phyloP scores from a whole-genome alignment of 2,329 filamentous ascomycete species.

The Aspergillus arachidicola region DNA sequence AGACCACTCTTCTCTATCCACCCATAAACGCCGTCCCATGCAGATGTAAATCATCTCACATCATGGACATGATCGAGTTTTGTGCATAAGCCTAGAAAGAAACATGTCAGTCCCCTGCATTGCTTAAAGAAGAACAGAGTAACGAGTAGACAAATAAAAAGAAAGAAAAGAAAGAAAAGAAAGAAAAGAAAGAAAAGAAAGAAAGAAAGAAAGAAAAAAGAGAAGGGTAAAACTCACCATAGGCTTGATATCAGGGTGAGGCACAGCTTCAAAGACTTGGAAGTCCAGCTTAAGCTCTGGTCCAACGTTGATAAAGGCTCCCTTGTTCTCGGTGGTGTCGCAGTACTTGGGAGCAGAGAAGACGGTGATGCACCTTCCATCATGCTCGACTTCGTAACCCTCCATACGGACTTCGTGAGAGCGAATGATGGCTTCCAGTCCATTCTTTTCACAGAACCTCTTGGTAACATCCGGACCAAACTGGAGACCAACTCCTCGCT shows the following conservation, averaged over 20 bases:
- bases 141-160: not conserved
- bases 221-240: constrained; percentile 59
- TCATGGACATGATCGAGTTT: constrained; percentile 75
- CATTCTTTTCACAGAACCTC: constrained; percentile 94
- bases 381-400: constrained; percentile 97
- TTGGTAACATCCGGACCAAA: constrained; percentile 97
- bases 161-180: not conserved
- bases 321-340: constrained; percentile 96
- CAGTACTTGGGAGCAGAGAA: constrained; percentile 98
- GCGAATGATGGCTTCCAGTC: constrained; percentile 89
- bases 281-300: constrained; percentile 89
- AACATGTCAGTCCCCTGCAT: not conserved
- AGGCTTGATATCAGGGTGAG: constrained; percentile 91
- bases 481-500: constrained; percentile 93
- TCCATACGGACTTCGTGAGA: constrained; percentile 99
- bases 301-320: constrained; percentile 96
- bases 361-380: constrained; percentile 93
- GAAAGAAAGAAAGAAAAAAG: not conserved
- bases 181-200: not conserved
- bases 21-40: constrained; percentile 30
- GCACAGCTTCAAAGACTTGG: constrained; percentile 93
- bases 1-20: constrained; percentile 20
- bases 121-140: not conserved
- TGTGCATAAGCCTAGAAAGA: constrained; percentile 73
- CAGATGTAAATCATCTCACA: constrained; percentile 57